These are phyloP conservation scores for Fragaria ananassa DNA, from an alignment of 306 rosid species.

Conservation along the genomic window DNA sequence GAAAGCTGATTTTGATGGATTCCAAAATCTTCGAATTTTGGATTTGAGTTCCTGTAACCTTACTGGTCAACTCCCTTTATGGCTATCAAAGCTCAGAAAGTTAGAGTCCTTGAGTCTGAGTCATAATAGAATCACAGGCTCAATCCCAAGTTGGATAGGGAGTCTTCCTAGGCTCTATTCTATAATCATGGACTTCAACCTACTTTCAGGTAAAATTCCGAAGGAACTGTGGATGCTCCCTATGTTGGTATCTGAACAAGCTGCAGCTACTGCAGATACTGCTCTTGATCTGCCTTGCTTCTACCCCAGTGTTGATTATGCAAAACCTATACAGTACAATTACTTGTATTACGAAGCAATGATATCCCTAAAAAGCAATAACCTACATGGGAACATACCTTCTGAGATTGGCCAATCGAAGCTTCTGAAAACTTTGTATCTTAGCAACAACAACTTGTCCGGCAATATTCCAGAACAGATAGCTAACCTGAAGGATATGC, in stretches of 20 bases:
- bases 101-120: neutral
- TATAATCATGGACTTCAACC: neutral
- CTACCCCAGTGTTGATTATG: neutral
- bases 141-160: constrained; percentile 15
- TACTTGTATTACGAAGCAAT: neutral
- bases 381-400: neutral
- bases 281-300: constrained; percentile 1
- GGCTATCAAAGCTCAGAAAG: too few species aligned
- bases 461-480: constrained; percentile 4
- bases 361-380: neutral
- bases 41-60: too few species aligned
- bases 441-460: neutral
- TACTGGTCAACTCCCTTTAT: too few species aligned
- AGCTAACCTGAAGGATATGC: neutral
- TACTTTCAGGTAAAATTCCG: neutral
- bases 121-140: neutral
- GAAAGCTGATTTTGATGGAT: too few species aligned
- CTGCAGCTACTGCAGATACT: neutral
- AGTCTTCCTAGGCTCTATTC: neutral
- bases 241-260: neutral
- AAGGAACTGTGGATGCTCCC: neutral
- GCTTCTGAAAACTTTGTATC: neutral
- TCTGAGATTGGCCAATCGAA: neutral
- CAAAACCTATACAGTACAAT: neutral
- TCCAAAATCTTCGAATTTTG: too few species aligned